Percentiles rank a stretch among this genome's conserved stretches.
Evolutionary conservation across 1,284 basidiomycete genomes (phyloP).

Genomic region (Tetrapyrgos nigripes): DNA sequence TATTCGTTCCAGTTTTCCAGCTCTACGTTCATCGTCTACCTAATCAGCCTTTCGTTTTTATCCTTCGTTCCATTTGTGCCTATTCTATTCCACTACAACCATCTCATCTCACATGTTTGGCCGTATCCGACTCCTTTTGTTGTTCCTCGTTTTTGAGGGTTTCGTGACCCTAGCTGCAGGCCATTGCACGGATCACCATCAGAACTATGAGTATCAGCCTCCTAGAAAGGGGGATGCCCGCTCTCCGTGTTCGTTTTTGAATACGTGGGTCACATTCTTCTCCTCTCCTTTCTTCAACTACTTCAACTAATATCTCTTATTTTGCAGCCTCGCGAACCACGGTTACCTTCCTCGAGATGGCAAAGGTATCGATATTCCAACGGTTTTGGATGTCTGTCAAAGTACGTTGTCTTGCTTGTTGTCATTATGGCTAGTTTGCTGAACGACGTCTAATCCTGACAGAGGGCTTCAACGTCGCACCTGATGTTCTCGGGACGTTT

Average conservation of each 20-base stretch:
- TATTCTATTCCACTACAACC: neutral
- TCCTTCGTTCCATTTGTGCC: neutral
- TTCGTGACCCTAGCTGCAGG: neutral
- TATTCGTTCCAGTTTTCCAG: no score
- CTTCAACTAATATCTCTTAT: neutral
- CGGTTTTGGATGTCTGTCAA: slow-evolving; percentile 14
- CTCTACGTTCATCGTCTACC: no score
- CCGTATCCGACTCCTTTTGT: neutral
- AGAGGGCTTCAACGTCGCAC: neutral
- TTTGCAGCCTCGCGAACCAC: slow-evolving; percentile 26
- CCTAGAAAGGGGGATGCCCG: slow-evolving; percentile 13
- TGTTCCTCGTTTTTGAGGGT: neutral
- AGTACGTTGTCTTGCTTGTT: neutral
- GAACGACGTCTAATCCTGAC: no score
- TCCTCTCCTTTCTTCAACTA: neutral
- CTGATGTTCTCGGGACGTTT: slow-evolving; percentile 5
- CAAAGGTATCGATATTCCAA: slow-evolving; percentile 19
- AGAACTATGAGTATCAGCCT: neutral
- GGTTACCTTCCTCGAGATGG: slow-evolving; percentile 25
- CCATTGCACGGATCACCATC: neutral
- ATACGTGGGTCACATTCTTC: slow-evolving; percentile 14
- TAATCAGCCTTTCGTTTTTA: no score
- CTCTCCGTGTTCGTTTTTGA: slow-evolving; percentile 26
- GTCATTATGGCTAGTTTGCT: no score
- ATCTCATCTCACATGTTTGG: neutral